Conservation (phyloP, 148 eudicot species). For the Gaultheria prostrata region DNA sequence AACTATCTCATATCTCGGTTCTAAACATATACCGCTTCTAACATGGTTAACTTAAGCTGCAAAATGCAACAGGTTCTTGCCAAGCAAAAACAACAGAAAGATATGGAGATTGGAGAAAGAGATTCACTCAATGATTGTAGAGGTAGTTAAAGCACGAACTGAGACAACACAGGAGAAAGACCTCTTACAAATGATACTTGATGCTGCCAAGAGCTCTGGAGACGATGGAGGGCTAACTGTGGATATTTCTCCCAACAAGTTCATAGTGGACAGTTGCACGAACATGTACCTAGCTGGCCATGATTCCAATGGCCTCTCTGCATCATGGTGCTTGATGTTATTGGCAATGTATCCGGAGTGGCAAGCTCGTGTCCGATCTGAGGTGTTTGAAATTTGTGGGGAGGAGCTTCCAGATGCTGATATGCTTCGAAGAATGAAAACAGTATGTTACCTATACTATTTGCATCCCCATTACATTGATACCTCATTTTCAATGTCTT, state of each 20-base stretch:
- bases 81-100: conserved; percentile 45
- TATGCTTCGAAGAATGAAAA: conserved; percentile 40
- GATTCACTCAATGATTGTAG: conserved; percentile 40
- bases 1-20: too few species aligned
- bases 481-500: too few species aligned
- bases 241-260: conserved; percentile 29
- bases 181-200: conserved; percentile 51
- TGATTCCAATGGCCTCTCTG: conserved; percentile 55
- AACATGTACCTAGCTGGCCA: conserved; percentile 58
- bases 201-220: conserved; percentile 37
- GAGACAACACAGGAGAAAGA: conserved; percentile 33
- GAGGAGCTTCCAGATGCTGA: conserved; percentile 27
- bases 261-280: conserved; percentile 69
- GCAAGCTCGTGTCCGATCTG: conserved; percentile 60
- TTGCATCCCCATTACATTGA: too few species aligned
- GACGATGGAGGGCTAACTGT: conserved; percentile 18
- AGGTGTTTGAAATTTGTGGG: conserved; percentile 40
- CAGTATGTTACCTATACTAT: conserved; percentile 16
- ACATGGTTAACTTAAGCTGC: background rate
- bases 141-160: conserved; percentile 39
- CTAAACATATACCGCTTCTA: too few species aligned
- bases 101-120: conserved; percentile 51
- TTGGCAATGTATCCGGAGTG: conserved; percentile 52
- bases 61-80: conserved; percentile 33
- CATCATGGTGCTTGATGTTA: conserved; percentile 57